Evolutionary conservation across 768 basidiomycete species (phyloP).

Genomic region (Amanita fuliginea): DNA sequence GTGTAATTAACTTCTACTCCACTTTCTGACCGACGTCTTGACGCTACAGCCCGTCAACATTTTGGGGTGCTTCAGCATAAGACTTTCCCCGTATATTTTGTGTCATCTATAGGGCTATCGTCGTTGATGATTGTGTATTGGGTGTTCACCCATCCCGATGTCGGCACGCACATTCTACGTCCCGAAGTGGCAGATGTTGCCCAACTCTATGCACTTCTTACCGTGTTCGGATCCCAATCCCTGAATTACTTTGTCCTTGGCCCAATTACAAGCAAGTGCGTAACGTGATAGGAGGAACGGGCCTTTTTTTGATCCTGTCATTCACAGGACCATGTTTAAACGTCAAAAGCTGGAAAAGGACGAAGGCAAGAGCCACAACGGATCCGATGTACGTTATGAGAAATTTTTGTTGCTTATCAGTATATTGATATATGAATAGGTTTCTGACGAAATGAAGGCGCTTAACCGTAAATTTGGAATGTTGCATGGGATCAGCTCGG

Average conservation of each 20-base stretch:
- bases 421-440: conserved; percentile 22
- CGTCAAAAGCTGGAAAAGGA: conserved; percentile 65
- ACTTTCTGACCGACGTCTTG: neutral
- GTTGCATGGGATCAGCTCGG: conserved; percentile 60
- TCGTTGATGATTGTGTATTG: conserved; percentile 44
- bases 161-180: conserved; percentile 32
- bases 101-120: conserved; percentile 43
- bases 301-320: neutral
- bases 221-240: conserved; percentile 36
- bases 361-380: conserved; percentile 58
- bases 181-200: conserved; percentile 50
- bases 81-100: conserved; percentile 68
- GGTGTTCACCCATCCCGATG: conserved; percentile 47
- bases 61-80: conserved; percentile 68
- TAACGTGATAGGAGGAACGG: neutral
- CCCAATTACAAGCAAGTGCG: conserved; percentile 60
- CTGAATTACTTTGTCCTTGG: conserved; percentile 63
- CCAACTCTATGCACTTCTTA: conserved; percentile 47
- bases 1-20: conserved; percentile 12
- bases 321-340: conserved; percentile 58
- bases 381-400: conserved; percentile 40
- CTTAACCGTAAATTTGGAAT: conserved; percentile 55
- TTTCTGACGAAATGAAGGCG: conserved; percentile 57
- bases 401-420: neutral
- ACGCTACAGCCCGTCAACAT: conserved; percentile 47